phyloP scores from a whole-genome alignment of 2,329 filamentous ascomycete genomes.

The Ceratocystis albifundus region DNA sequence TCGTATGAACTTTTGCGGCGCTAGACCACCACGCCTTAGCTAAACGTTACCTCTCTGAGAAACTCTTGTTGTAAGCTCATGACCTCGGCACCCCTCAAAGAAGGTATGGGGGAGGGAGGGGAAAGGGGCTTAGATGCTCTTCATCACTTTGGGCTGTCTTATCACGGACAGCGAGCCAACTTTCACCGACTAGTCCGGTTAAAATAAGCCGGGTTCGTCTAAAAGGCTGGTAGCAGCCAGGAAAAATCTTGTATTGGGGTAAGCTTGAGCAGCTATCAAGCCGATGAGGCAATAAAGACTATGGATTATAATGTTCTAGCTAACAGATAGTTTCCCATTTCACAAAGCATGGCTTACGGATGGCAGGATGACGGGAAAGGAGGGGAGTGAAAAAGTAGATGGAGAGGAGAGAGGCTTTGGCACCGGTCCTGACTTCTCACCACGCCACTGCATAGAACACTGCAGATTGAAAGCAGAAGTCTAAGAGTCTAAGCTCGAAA shows the following conservation, averaged over 20 bases:
- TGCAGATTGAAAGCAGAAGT: neutral
- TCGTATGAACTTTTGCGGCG: neutral
- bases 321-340: neutral
- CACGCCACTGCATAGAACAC: neutral
- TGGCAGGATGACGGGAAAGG: neutral
- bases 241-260: neutral
- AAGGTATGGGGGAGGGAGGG: no score
- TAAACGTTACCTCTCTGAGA: neutral
- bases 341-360: neutral
- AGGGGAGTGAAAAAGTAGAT: neutral
- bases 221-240: neutral
- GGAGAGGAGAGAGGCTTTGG: neutral
- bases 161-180: neutral
- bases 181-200: neutral
- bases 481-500: neutral
- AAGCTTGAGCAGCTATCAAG: neutral
- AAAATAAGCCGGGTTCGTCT: neutral
- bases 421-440: neutral
- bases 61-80: neutral
- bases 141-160: neutral
- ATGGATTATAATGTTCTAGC: neutral
- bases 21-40: neutral
- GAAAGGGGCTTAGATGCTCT: neutral
- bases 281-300: neutral
- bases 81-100: neutral